Evolutionary conservation across 805 yeast species (phyloP).

Genomic region (Ogataea dorogensis): DNA sequence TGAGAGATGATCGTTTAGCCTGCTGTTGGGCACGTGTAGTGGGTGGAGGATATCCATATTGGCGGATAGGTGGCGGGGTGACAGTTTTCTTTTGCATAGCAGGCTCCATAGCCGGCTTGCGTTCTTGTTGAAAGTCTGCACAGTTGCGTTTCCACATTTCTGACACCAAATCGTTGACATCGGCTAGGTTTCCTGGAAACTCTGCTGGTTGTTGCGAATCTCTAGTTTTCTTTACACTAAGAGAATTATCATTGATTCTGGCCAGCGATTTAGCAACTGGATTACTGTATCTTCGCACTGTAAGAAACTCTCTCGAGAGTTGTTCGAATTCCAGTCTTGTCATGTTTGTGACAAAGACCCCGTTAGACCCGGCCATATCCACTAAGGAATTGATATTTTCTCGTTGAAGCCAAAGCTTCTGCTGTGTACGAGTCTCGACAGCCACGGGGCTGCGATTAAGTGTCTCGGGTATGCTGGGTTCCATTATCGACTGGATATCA

Average conservation of each 20-base stretch:
- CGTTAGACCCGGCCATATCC: slow-evolving; percentile 44
- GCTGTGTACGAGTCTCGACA: slow-evolving; percentile 73
- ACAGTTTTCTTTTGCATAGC: slow-evolving; percentile 12
- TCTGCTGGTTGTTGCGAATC: slow-evolving; percentile 3
- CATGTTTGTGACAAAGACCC: slow-evolving; percentile 35
- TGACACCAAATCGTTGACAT: slow-evolving; percentile 13
- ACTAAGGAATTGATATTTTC: slow-evolving; percentile 58
- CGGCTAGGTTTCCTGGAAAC: slow-evolving; percentile 14
- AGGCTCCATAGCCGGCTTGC: slow-evolving; percentile 2
- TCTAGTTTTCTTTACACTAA: slow-evolving; percentile 13
- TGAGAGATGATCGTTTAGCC: slow-evolving; percentile 18
- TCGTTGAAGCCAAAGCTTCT: slow-evolving; percentile 78
- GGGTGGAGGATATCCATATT: slow-evolving; percentile 21
- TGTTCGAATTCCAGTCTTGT: slow-evolving; percentile 77
- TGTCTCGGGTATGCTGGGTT: slow-evolving; percentile 8
- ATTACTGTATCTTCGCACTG: slow-evolving; percentile 64
- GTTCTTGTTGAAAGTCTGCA: slow-evolving; percentile 13
- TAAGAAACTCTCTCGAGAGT: slow-evolving; percentile 69
- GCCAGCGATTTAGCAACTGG: slow-evolving; percentile 66
- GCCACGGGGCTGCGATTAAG: slow-evolving; percentile 7
- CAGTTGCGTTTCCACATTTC: slow-evolving; percentile 22
- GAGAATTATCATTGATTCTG: slow-evolving; percentile 38
- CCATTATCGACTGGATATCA: neutral
- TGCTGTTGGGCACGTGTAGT: slow-evolving; percentile 34
- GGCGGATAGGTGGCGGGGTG: slow-evolving; percentile 11